These are phyloP conservation scores for Eucalyptus guilfoylei DNA, from an alignment of 345 rosid genomes.

Conservation along the genomic window DNA sequence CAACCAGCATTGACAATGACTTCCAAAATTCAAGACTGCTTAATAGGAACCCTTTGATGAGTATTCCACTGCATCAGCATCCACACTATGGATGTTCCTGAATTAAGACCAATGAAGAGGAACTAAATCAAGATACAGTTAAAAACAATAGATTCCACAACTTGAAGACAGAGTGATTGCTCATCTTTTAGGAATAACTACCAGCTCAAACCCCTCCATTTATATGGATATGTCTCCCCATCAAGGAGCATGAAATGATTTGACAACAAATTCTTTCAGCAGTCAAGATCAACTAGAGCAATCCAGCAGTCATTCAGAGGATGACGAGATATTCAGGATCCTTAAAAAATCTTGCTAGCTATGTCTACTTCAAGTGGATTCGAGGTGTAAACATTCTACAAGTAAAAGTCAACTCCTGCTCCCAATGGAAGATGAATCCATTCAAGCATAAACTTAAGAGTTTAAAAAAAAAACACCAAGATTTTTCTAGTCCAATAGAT, in stretches of 20 bases:
- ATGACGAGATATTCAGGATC: not conserved
- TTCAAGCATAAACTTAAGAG: not conserved
- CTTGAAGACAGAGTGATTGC: not conserved
- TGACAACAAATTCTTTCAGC: not conserved
- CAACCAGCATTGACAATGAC: not conserved
- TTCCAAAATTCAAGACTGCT: not conserved
- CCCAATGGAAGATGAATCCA: not conserved
- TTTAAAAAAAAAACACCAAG: not conserved
- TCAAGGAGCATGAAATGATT: not conserved
- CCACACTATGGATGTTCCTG: constrained; percentile 86
- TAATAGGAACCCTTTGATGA: constrained; percentile 8
- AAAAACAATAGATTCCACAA: not conserved
- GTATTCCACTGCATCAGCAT: constrained; percentile 83
- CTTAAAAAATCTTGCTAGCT: not conserved
- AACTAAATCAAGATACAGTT: not conserved
- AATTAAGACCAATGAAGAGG: not conserved
- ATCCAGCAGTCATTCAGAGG: not conserved
- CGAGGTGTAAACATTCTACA: not conserved
- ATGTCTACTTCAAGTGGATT: not conserved
- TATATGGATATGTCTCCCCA: not conserved
- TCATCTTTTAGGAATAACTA: not conserved
- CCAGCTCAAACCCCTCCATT: not conserved
- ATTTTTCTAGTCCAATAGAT: not conserved
- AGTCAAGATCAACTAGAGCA: not conserved
- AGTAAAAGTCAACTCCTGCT: not conserved